Base-by-base conservation (phyloP, 2,329 filamentous ascomycete species). In the Aspergillus piperis region DNA sequence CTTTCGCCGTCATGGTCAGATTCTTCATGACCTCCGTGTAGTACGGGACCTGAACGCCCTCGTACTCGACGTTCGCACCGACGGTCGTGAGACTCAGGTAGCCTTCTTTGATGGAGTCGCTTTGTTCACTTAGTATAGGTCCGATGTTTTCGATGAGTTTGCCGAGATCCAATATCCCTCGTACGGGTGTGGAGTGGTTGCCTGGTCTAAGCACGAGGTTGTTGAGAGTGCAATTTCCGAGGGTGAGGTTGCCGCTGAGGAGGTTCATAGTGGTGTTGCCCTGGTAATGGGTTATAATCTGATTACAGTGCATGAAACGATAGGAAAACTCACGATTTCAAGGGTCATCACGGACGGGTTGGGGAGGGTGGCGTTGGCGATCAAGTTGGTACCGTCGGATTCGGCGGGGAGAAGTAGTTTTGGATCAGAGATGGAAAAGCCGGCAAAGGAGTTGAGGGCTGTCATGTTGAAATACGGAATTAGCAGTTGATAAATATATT, bases 311-410 rank as follows among this genome's bases (percentile, higher is more conserved):
- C 51, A 4, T 8, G 6, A 7, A 25, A 8, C 0, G 8, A 41
- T 13, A 15, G 23, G 8, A 21, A 17, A 6, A 61, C 69, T n/a
- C 64, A 72, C 70, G 61, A 87, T 80, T 49, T 81, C 78, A 51
- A 86, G 70, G 3, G 80, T 85, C 71, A 86, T 72, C 27, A 84
- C 76, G 1, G 83, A 84, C 0, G 83, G 84, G 68, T 87, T 88
- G 58, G 84, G 84, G 41, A 88, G 81, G 36, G 73, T 78, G 55
- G 83, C 81, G 51, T 77, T 81, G 66, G 82, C 85, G 32, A 80
- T 59, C 55, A 86, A 76, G 65, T 86, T 87, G 36, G 81, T 80
- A 58, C 80, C 80, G 61, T 84, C 81, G 0, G 70, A 60, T 41
- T 72, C 59, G 2, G 74, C 64, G 25, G 74, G 73, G 5, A 79